Evolutionary conservation across 129 eudicot species (phyloP).

Genomic region (Pseudognaphalium luteoalbum): DNA sequence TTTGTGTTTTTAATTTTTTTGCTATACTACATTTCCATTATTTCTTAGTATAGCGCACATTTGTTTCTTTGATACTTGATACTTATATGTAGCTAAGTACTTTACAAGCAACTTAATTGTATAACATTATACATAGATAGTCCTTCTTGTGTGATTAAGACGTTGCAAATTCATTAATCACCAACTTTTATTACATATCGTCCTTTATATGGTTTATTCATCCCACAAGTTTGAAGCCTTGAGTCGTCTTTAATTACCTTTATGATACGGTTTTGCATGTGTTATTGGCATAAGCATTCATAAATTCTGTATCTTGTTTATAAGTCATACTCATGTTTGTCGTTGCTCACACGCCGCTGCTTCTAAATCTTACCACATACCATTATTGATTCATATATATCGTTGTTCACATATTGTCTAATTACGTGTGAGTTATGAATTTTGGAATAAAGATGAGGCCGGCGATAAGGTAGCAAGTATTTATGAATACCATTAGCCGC

Average conservation of each 20-base stretch:
- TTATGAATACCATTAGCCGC: constrained; percentile 25
- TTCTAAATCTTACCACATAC: background rate
- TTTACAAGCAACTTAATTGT: no score
- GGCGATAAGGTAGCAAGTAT: constrained; percentile 23
- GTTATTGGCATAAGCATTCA: background rate
- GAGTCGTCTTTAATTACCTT: background rate
- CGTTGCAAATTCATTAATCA: background rate
- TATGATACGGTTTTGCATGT: background rate
- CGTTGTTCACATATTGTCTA: background rate
- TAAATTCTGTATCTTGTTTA: background rate
- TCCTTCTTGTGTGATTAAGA: background rate
- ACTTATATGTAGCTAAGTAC: no score
- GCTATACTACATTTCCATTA: no score
- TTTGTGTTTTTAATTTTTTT: no score
- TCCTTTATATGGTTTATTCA: background rate
- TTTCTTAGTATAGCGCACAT: no score
- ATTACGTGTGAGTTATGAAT: no score
- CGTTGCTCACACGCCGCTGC: background rate
- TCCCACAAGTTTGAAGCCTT: background rate
- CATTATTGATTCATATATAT: background rate
- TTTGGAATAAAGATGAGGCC: background rate
- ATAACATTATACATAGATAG: background rate
- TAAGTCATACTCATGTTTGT: constrained; percentile 2
- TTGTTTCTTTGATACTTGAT: no score
- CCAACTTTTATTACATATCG: background rate